phyloP scores from a whole-genome alignment of 2,329 filamentous ascomycete genomes.

The Ophiobolus disseminans region DNA sequence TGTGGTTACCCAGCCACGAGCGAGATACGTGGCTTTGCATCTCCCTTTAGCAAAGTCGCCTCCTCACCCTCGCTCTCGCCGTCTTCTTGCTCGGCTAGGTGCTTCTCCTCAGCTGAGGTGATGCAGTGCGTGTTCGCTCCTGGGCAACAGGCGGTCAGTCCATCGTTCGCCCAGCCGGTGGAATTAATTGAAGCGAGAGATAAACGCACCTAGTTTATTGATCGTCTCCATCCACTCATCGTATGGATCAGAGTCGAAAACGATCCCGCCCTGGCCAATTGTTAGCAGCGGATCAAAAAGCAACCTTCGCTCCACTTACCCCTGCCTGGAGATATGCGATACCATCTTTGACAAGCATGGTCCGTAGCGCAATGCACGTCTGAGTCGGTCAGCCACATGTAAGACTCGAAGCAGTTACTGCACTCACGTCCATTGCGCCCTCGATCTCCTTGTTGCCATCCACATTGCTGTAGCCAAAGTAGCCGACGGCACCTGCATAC shows the following conservation, averaged over 20 bases:
- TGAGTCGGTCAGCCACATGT: slow-evolving; percentile 39
- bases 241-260: slow-evolving; percentile 78
- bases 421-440: slow-evolving; percentile 79
- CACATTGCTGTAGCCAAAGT: slow-evolving; percentile 86
- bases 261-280: slow-evolving; percentile 43
- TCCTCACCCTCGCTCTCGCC: slow-evolving; percentile 6
- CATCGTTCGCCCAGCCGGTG: slow-evolving; percentile 9
- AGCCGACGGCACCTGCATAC: slow-evolving; percentile 95
- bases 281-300: slow-evolving; percentile 26
- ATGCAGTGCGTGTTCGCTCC: slow-evolving; percentile 86
- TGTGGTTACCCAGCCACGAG: slow-evolving; percentile 39
- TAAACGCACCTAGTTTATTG: slow-evolving; percentile 78
- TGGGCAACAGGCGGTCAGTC: slow-evolving; percentile 32
- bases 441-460: slow-evolving; percentile 68
- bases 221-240: slow-evolving; percentile 97
- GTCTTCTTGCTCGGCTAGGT: slow-evolving; percentile 58
- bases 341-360: slow-evolving; percentile 92
- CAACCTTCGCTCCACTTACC: slow-evolving; percentile 62
- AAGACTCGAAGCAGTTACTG: slow-evolving; percentile 7
- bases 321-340: slow-evolving; percentile 88
- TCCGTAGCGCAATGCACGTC: slow-evolving; percentile 76
- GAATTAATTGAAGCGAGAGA: slow-evolving; percentile 8
- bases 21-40: slow-evolving; percentile 33
- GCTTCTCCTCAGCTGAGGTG: slow-evolving; percentile 77
- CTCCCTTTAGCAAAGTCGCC: slow-evolving; percentile 11